A percentile compares a stretch with the other conserved stretches of the same genome.
Evolutionary conservation across 2,329 filamentous ascomycete species (phyloP).

Genomic region (Microcera coccophila): DNA sequence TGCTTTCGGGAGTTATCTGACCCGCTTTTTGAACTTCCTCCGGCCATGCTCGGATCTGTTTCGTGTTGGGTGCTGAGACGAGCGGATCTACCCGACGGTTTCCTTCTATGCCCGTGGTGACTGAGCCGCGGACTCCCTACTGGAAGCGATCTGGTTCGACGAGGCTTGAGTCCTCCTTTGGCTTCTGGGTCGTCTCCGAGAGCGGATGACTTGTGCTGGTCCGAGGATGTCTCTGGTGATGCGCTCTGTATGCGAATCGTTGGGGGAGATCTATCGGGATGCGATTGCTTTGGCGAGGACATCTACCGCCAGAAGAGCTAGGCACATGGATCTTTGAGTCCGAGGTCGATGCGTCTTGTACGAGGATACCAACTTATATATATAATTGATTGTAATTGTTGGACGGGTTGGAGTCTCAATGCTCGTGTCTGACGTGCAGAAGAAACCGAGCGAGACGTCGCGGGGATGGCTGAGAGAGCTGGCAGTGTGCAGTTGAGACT

Average conservation of each 20-base stretch:
- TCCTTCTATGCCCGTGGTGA: conserved; percentile 12
- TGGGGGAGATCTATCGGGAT: conserved; percentile 18
- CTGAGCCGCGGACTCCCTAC: background rate
- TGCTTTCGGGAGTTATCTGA: conserved; percentile 28
- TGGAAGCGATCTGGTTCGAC: conserved; percentile 15
- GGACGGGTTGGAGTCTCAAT: background rate
- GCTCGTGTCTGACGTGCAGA: background rate
- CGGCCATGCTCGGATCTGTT: conserved; percentile 17
- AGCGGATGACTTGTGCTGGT: conserved; percentile 3
- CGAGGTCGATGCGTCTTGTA: background rate
- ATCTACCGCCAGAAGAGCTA: conserved; percentile 21
- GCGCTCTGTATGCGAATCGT: conserved; percentile 28
- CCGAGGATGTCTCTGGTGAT: conserved; percentile 18
- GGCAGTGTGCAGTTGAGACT: background rate
- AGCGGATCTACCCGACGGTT: conserved; percentile 10
- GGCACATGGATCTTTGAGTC: conserved; percentile 8
- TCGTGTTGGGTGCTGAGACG: conserved; percentile 3
- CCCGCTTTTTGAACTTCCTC: conserved; percentile 20
- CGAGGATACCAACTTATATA: background rate
- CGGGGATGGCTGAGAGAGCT: background rate
- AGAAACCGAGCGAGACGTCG: background rate
- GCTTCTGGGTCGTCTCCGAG: conserved; percentile 4
- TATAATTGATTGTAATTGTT: background rate
- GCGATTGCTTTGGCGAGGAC: conserved; percentile 18
- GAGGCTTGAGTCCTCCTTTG: conserved; percentile 14